phyloP scores from a whole-genome alignment of 306 rosid genomes.

The Spatholobus suberectus region DNA sequence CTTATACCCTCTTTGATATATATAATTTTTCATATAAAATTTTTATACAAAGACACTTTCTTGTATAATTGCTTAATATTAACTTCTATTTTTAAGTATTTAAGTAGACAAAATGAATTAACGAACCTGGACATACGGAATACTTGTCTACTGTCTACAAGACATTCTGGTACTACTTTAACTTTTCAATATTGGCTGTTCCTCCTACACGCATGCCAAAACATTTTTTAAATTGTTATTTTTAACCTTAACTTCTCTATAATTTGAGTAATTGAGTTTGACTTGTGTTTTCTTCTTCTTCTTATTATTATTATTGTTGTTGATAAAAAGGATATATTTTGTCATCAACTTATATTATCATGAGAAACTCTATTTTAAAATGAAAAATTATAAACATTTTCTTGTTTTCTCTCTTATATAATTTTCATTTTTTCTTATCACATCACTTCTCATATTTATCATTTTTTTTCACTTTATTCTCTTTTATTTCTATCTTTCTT shows the following conservation, averaged over 20 bases:
- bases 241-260: not conserved
- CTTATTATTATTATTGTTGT: not conserved
- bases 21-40: too few species aligned
- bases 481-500: not conserved
- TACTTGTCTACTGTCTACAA: conserved; percentile 23
- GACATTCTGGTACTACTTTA: not conserved
- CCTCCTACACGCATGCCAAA: not conserved
- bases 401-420: too few species aligned
- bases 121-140: conserved; percentile 2
- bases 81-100: not conserved
- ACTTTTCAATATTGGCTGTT: not conserved
- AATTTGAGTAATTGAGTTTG: not conserved
- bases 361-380: not conserved
- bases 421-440: not conserved
- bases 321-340: not conserved
- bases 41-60: not conserved
- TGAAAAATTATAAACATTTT: not conserved
- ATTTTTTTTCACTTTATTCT: not conserved
- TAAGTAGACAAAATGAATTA: not conserved
- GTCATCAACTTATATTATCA: not conserved
- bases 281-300: not conserved
- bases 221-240: not conserved
- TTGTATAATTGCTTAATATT: not conserved
- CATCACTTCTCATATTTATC: not conserved
- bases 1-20: too few species aligned